A percentile compares a stretch with the other conserved stretches of the same genome.
Evolutionary conservation across 2,329 filamentous ascomycete species (phyloP).

Genomic region (Alternaria tenuissima): DNA sequence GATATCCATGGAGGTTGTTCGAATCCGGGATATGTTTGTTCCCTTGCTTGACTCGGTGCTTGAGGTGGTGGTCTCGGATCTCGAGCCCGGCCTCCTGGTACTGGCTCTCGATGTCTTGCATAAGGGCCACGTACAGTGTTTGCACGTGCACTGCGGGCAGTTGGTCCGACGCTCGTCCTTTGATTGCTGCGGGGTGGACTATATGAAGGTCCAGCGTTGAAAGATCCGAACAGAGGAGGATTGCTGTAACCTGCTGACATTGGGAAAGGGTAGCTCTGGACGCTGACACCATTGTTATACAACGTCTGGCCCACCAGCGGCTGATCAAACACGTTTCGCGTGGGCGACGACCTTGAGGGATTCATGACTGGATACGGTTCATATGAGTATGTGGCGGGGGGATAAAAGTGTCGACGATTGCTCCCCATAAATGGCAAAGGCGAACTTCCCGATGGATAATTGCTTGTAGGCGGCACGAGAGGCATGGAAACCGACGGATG

Average conservation of each 20-base stretch:
- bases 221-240: constrained; percentile 7
- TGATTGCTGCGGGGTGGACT: constrained; percentile 13
- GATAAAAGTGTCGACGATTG: constrained; percentile 21
- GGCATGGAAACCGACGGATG: constrained; percentile 7
- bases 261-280: constrained; percentile 12
- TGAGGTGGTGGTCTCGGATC: constrained; percentile 25
- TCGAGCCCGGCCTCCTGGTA: constrained; percentile 22
- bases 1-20: constrained; percentile 26
- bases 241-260: not conserved
- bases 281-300: constrained; percentile 10
- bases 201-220: constrained; percentile 7
- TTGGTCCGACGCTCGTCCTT: constrained; percentile 6
- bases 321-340: constrained; percentile 19
- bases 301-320: constrained; percentile 9
- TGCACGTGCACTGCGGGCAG: constrained; percentile 12
- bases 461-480: constrained; percentile 11
- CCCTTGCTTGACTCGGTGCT: constrained; percentile 17
- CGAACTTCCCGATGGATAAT: constrained; percentile 16
- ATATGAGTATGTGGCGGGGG: not conserved
- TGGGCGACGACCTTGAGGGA: constrained; percentile 29
- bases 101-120: constrained; percentile 12
- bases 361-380: constrained; percentile 10
- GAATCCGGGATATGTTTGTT: constrained; percentile 13
- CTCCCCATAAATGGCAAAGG: constrained; percentile 17
- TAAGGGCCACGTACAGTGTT: constrained; percentile 15